Evolutionary conservation across 768 basidiomycete species (phyloP), one percentile per base, ranked within the genome.

Genomic region (Phlegmacium glaucopus): DNA sequence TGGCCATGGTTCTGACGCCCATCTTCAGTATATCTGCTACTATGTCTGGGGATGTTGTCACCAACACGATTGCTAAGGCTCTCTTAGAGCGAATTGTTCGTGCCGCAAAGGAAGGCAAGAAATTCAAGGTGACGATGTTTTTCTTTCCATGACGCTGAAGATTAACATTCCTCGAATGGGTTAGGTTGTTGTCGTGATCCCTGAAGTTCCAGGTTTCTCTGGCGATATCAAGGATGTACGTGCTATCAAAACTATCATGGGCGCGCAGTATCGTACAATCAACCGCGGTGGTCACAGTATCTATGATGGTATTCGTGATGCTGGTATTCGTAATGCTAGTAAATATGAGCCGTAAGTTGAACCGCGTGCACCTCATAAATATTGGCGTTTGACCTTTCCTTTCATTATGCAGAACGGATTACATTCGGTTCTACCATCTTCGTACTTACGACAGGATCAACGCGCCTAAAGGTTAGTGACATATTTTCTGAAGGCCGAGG

Each of bases 391-490:
- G 17, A n/a, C n/a, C n/a, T n/a, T n/a, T n/a, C n/a, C n/a, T 4
- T 12, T 42, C n/a, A n/a, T n/a, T n/a, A n/a, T n/a, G n/a, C n/a
- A 91, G 90, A 13, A 58, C 71, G 68, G 84, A 94, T 48, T 94
- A 87, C 61, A 88, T 96, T 56, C 79, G 85, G 9, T 92, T 96
- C 76, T 97, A 90, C 70, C 93, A 98, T 67, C 75, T 99, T 17
- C 80, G 96, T 26, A 72, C 85, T 1, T 99, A 94, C 61, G 94
- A 97, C 61, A 76, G 94, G 18, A 90, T 94, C 59, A 94, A 93
- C 59, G 84, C 85, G 0, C 87, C 90, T 1, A 63, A 71, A 51
- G 67, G 84, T 83, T 50, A 59, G 78, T 62, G n/a, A n/a, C n/a
- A n/a, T n/a, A n/a, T n/a, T 29, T 9, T 17, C 9, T 11, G 32